Evolutionary conservation across 768 basidiomycete species (phyloP).

Genomic region (Tephrocybe sp.): DNA sequence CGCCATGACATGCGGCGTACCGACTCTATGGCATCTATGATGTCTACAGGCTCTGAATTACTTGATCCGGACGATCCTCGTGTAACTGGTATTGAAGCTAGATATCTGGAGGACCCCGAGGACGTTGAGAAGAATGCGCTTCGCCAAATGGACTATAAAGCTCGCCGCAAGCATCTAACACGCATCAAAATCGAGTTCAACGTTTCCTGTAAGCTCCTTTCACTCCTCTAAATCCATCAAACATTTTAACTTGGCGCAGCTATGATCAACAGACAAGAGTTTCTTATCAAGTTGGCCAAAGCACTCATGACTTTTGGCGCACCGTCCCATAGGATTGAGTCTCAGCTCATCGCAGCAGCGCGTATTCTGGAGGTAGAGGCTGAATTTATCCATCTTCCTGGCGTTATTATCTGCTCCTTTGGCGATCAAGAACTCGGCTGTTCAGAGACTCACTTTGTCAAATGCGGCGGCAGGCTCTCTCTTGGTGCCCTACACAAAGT

Average conservation of each 20-base stretch:
- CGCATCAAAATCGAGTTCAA: slow-evolving; percentile 74
- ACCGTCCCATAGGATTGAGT: slow-evolving; percentile 91
- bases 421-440: slow-evolving; percentile 88
- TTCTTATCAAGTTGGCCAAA: slow-evolving; percentile 82
- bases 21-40: slow-evolving; percentile 46
- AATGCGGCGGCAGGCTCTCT: slow-evolving; percentile 72
- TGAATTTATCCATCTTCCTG: slow-evolving; percentile 86
- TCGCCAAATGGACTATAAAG: slow-evolving; percentile 65
- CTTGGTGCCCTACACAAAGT: slow-evolving; percentile 85
- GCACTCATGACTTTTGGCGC: slow-evolving; percentile 92
- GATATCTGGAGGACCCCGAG: slow-evolving; percentile 55
- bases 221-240: neutral
- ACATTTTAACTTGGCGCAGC: slow-evolving; percentile 41
- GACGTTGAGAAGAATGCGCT: slow-evolving; percentile 63
- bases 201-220: slow-evolving; percentile 52
- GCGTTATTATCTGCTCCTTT: slow-evolving; percentile 84
- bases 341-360: slow-evolving; percentile 86
- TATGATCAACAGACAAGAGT: slow-evolving; percentile 79
- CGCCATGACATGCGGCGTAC: slow-evolving; percentile 33
- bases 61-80: slow-evolving; percentile 75
- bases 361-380: slow-evolving; percentile 89
- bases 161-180: slow-evolving; percentile 64
- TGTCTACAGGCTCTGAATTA: slow-evolving; percentile 44
- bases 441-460: slow-evolving; percentile 88
- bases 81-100: slow-evolving; percentile 55